These are phyloP conservation scores for Lycium ferocissimum DNA, from an alignment of 257 asterid genomes.

Conservation along the genomic window DNA sequence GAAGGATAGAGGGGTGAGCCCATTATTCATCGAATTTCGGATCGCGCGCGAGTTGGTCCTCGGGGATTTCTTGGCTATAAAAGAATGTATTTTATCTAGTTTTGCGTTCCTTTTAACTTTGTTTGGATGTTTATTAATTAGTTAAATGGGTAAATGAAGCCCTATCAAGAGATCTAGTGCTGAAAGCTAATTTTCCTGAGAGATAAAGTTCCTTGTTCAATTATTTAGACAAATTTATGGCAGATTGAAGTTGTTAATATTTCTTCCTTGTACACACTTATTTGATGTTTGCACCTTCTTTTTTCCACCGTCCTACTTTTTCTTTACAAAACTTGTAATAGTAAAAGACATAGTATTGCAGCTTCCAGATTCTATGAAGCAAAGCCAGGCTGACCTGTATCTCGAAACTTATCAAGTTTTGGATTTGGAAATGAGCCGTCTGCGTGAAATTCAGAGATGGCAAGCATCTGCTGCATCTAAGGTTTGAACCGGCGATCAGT, in stretches of 20 bases:
- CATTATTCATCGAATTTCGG: not conserved
- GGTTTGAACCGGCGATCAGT: constrained; percentile 47
- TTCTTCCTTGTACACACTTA: constrained; percentile 5
- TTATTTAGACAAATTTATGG: not conserved
- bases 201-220: not conserved
- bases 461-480: constrained; percentile 95
- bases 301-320: constrained; percentile 20
- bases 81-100: not conserved
- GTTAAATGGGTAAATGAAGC: not conserved
- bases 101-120: not conserved
- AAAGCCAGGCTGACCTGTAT: constrained; percentile 94
- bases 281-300: constrained; percentile 21
- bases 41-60: not conserved
- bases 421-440: constrained; percentile 98
- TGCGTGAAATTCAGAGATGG: constrained; percentile 99
- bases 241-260: constrained; percentile 16
- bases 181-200: not conserved
- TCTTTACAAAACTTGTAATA: constrained; percentile 11
- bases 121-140: not conserved
- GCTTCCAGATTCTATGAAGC: constrained; percentile 99
- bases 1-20: not conserved
- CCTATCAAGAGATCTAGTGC: not conserved
- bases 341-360: constrained; percentile 44
- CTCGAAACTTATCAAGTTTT: constrained; percentile 97
- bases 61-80: not conserved